These are phyloP conservation scores for Naumovozyma castellii DNA, from an alignment of 805 yeast species.

Conservation along the genomic window DNA sequence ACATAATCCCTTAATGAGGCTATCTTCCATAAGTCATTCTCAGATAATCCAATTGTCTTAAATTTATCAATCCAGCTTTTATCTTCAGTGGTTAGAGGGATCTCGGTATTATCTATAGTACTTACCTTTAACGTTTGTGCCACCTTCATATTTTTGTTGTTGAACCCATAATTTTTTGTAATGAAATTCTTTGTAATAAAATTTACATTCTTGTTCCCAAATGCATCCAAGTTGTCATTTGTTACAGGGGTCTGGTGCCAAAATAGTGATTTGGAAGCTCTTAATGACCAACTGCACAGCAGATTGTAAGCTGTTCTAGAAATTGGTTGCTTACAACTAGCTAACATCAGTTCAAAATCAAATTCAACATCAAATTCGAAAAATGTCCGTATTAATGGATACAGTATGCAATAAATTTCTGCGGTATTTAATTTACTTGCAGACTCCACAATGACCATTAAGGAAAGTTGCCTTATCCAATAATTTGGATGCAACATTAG, in stretches of 20 bases:
- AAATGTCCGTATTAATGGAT: slow-evolving; percentile 70
- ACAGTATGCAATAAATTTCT: slow-evolving; percentile 72
- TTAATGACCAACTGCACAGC: slow-evolving; percentile 61
- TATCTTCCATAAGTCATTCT: slow-evolving; percentile 74
- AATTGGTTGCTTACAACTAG: slow-evolving; percentile 60
- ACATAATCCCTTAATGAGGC: slow-evolving; percentile 62
- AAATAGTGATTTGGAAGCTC: slow-evolving; percentile 59
- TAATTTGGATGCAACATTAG: slow-evolving; percentile 78
- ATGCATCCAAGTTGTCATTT: slow-evolving; percentile 31
- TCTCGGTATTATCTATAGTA: slow-evolving; percentile 35
- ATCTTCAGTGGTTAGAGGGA: slow-evolving; percentile 57
- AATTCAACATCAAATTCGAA: slow-evolving; percentile 71
- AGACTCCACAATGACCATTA: slow-evolving; percentile 52
- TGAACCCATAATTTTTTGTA: slow-evolving; percentile 23
- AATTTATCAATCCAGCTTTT: slow-evolving; percentile 64
- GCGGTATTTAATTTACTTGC: slow-evolving; percentile 59
- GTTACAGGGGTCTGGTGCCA: slow-evolving; percentile 51
- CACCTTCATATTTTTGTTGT: slow-evolving; percentile 10
- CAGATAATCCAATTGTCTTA: slow-evolving; percentile 61
- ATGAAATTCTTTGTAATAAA: slow-evolving; percentile 24
- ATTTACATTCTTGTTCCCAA: slow-evolving; percentile 33
- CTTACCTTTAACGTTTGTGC: slow-evolving; percentile 18
- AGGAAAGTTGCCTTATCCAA: slow-evolving; percentile 66
- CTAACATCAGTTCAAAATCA: slow-evolving; percentile 54
- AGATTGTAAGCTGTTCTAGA: slow-evolving; percentile 55